Base-by-base conservation (phyloP, 1,284 basidiomycete species). In the Ceraceosorus bombacis region DNA sequence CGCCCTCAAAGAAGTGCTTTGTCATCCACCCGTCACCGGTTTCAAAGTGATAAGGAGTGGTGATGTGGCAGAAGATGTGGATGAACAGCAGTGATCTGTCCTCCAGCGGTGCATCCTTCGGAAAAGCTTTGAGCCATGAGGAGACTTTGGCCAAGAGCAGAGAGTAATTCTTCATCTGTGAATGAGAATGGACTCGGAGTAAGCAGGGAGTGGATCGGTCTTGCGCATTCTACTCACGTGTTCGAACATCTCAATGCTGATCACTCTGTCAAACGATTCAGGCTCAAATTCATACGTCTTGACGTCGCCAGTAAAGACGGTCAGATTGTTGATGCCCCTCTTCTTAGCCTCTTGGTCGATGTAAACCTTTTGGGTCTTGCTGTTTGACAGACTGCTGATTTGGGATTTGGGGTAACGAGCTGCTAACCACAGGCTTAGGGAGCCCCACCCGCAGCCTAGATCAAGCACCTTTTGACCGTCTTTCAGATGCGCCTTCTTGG, bases 201-300 rank as follows among this genome's bases (percentile, higher is more conserved):
- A 17, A 5, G 41, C 9, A 12, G n/a, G 12, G n/a, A 5, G 7
- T 15, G 40, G 39, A 7, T 4, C 12, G 27, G 12, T 17, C 10
- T 27, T 27, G 27, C 3, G 27, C 27, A 15, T 17, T 10, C 17
- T 13, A 59, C 65, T 88, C 86, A 88, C 87, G 73, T 89, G 88
- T 69, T 89, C 87, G 65, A 89, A 87, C 87, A 89, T 88, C 82
- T 88, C 87, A 61, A 88, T 88, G 13, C 85, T 86, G 7, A 88
- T 69, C 59, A 88, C 85, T 58, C 87, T 82, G 70, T 88, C 86
- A 73, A 89, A 88, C 15, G 55, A 43, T 27, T 79, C 79, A 13
- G 15, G 12, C 38, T 79, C 77, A 73, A 88, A 88, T 52, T 87
- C 82, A 67, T 82, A 84, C 0, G 79, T 79, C 67, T 87, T 88